Evolutionary conservation across 352 stramenopile species (phyloP), one percentile per base, ranked within the genome.

Genomic region (Phytophthora quininea): DNA sequence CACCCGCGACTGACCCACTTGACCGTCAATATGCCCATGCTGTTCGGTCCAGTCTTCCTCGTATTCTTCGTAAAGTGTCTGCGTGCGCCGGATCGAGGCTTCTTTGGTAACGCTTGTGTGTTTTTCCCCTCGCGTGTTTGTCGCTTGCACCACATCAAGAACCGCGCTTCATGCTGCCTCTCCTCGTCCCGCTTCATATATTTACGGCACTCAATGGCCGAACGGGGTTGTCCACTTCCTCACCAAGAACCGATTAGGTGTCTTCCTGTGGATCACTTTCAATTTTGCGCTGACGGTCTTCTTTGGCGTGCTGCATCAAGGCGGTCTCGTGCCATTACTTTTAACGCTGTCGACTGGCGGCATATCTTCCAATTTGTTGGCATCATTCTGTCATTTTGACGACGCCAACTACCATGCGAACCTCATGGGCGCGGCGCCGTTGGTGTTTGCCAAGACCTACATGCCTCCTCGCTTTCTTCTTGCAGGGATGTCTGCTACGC

Each of bases 141-240:
- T 98, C 94, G 24, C 75, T 92, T 37, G 92, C 94, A n/a, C 96
- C 94, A 5, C 96, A 98, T 61, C 96, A 98, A 76, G 94, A 98
- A 73, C 88, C 93, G 19, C 84, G 96, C 51, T 98, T 98, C 60
- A 60, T 98, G 40, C 58, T 98, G 2, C 94, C 94, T 8, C 67
- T 92, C 7, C 47, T 97, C 8, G 71, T 98, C 6, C 93, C 94
- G 27, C 71, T 98, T 30, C 77, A 93, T 32, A 54, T 96, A 14
- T 89, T 86, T 54, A 68, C 70, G 27, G 71, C 69, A 31, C 40
- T 74, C 32, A 62, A 40, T 52, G 67, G 54, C 12, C 67, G 51
- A 53, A 54, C 37, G 31, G 58, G 67, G 48, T 64, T 27, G 38
- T 62, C 53, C 54, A 55, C 7, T 76, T 79, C 31, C 11, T 69